phyloP scores from a whole-genome alignment of 1,139 yeast genomes.

The Keqinozyma sinolaborantium region DNA sequence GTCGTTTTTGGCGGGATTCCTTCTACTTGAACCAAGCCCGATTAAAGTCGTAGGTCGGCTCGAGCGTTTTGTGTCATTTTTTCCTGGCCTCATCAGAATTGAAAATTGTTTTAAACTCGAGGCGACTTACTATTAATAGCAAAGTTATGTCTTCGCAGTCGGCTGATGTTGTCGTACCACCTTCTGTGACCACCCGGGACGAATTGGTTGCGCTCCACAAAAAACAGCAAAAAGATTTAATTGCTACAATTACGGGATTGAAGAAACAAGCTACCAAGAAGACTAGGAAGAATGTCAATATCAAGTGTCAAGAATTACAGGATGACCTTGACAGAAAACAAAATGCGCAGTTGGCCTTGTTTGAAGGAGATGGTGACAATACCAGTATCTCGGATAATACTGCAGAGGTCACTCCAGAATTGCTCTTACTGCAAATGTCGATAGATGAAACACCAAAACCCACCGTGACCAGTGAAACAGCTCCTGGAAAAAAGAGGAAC shows the following conservation, averaged over 20 bases:
- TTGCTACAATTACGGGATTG: slow-evolving; percentile 65
- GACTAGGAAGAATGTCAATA: slow-evolving; percentile 56
- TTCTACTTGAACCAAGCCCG: background rate
- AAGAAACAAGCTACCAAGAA: slow-evolving; percentile 84
- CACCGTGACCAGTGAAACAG: slow-evolving; percentile 1
- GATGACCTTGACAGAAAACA: slow-evolving; percentile 52
- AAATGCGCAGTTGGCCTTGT: slow-evolving; percentile 37
- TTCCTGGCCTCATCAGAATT: background rate
- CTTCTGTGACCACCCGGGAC: slow-evolving; percentile 24
- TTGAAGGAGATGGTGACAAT: slow-evolving; percentile 7
- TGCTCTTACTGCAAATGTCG: slow-evolving; percentile 30
- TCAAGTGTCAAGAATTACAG: slow-evolving; percentile 59
- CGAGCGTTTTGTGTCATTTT: background rate
- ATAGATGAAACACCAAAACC: slow-evolving; percentile 9
- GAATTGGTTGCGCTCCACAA: slow-evolving; percentile 60
- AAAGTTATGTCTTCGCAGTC: background rate
- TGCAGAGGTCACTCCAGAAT: slow-evolving; percentile 61
- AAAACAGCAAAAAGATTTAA: slow-evolving; percentile 64
- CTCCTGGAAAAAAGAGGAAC: slow-evolving; percentile 51
- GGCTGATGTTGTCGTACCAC: slow-evolving; percentile 1
- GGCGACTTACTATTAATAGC: background rate
- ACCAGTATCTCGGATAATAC: slow-evolving; percentile 13
- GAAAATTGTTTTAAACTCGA: background rate
- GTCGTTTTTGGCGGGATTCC: slow-evolving; percentile 5
- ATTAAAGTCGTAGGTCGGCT: background rate